A percentile compares a stretch with the other conserved stretches of the same genome.
Evolutionary conservation across 148 eudicot species (phyloP).

Genomic region (Persicaria maculosa): DNA sequence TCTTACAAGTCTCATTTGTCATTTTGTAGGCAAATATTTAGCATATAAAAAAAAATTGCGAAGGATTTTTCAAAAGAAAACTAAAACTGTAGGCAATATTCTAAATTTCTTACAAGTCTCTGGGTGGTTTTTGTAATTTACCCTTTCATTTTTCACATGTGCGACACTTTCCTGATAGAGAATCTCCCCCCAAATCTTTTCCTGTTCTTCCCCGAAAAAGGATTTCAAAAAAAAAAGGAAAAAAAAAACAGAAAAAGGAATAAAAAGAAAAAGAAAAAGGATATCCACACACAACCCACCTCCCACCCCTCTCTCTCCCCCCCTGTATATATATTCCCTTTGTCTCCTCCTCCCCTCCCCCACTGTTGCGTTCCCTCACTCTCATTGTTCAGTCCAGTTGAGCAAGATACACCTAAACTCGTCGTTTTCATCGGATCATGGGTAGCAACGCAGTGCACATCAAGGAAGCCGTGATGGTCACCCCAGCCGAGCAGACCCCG

Average conservation of each 20-base stretch:
- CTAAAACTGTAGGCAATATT: too few relatives aligned
- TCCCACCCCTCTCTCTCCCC: too few relatives aligned
- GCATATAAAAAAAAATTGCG: too few relatives aligned
- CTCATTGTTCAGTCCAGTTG: neutral
- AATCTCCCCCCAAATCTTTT: neutral
- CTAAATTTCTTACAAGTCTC: too few relatives aligned
- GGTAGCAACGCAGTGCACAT: constrained; percentile 31
- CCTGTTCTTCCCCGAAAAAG: too few relatives aligned
- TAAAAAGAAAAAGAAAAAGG: constrained; percentile 1
- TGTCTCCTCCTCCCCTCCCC: neutral
- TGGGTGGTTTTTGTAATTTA: too few relatives aligned
- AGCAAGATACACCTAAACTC: neutral
- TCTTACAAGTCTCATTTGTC: too few relatives aligned
- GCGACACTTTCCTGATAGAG: constrained; percentile 5
- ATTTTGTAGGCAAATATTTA: too few relatives aligned
- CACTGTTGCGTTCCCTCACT: neutral
- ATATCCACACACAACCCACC: constrained; percentile 9
- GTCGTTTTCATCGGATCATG: neutral
- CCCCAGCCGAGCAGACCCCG: constrained; percentile 58
- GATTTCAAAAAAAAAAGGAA: too few relatives aligned
- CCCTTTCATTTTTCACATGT: neutral
- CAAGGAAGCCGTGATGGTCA: constrained; percentile 42
- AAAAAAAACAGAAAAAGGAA: too few relatives aligned
- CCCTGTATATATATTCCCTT: constrained; percentile 13
- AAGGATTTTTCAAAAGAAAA: too few relatives aligned